These are phyloP conservation scores for Podila minutissima DNA, from an alignment of 192 early-diverging fungal genomes.

Conservation along the genomic window DNA sequence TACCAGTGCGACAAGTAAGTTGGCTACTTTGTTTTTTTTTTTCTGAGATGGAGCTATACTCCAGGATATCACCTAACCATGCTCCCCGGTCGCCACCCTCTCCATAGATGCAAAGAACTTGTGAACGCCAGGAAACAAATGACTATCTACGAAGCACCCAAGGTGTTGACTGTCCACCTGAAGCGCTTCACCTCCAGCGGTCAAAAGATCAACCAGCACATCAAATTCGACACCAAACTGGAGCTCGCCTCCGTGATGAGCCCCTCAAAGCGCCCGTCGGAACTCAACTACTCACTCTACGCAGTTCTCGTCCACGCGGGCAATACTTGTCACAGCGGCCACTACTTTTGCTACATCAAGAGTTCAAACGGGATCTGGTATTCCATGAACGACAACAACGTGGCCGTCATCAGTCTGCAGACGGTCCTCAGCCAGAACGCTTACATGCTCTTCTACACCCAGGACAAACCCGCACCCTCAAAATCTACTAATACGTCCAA, in stretches of 20 bases:
- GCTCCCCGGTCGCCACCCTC: not conserved
- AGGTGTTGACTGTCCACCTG: constrained; percentile 79
- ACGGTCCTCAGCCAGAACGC: constrained; percentile 81
- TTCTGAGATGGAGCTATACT: not conserved
- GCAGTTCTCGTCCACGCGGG: constrained; percentile 88
- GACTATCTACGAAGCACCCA: constrained; percentile 77
- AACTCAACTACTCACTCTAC: constrained; percentile 69
- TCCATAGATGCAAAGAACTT: constrained; percentile 71
- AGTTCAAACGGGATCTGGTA: constrained; percentile 83
- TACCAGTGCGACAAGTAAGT: constrained; percentile 82
- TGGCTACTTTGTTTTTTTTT: not conserved
- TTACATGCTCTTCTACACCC: constrained; percentile 88
- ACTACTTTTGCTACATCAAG: constrained; percentile 89
- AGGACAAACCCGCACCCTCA: constrained; percentile 17
- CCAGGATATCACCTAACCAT: not conserved
- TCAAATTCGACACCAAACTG: constrained; percentile 71
- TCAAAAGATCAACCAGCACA: constrained; percentile 71
- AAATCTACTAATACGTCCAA: constrained; percentile 8
- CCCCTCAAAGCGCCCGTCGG: constrained; percentile 26
- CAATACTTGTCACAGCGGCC: constrained; percentile 77
- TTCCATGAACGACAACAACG: constrained; percentile 78
- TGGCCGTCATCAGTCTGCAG: constrained; percentile 70
- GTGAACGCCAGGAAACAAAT: constrained; percentile 86
- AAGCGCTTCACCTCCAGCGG: constrained; percentile 82
- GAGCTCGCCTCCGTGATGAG: constrained; percentile 73